phyloP scores from a whole-genome alignment of 208 protist species.

The Acanthamoeba royreba region DNA sequence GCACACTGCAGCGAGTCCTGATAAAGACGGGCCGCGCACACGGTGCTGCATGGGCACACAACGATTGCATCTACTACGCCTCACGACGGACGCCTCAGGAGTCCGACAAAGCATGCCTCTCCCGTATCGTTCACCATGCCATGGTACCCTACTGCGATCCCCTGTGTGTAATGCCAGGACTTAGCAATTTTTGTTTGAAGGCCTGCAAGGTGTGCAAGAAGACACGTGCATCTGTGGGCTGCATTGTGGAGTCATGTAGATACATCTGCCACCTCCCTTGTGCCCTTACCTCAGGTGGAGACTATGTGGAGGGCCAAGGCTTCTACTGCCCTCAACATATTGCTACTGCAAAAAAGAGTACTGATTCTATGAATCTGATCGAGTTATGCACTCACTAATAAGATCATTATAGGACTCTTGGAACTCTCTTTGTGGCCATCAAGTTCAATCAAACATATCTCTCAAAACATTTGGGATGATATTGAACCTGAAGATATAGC shows the following conservation, averaged over 20 bases:
- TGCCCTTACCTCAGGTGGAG: not conserved
- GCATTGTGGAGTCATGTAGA: not conserved
- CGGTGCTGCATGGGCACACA: not conserved
- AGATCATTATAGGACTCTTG: too few relatives aligned
- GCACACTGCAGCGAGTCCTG: too few relatives aligned
- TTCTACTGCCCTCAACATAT: constrained; percentile 12
- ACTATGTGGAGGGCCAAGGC: not conserved
- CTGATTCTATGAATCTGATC: too few relatives aligned
- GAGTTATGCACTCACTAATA: too few relatives aligned
- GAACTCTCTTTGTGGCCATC: too few relatives aligned
- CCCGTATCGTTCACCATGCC: not conserved
- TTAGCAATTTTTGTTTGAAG: not conserved
- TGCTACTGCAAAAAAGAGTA: not conserved
- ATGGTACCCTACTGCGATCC: not conserved
- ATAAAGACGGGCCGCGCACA: too few relatives aligned
- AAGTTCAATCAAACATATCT: too few relatives aligned
- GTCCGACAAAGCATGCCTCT: not conserved
- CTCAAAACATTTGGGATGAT: too few relatives aligned
- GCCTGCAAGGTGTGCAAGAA: not conserved
- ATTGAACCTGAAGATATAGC: too few relatives aligned
- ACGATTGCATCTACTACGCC: not conserved
- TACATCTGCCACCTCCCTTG: constrained; percentile 28
- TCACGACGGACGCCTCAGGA: not conserved
- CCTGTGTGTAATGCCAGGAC: not conserved
- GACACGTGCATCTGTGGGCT: constrained; percentile 21